Evolutionary conservation across 2,329 filamentous ascomycete genomes (phyloP).

Genomic region (Aciculosporium take): DNA sequence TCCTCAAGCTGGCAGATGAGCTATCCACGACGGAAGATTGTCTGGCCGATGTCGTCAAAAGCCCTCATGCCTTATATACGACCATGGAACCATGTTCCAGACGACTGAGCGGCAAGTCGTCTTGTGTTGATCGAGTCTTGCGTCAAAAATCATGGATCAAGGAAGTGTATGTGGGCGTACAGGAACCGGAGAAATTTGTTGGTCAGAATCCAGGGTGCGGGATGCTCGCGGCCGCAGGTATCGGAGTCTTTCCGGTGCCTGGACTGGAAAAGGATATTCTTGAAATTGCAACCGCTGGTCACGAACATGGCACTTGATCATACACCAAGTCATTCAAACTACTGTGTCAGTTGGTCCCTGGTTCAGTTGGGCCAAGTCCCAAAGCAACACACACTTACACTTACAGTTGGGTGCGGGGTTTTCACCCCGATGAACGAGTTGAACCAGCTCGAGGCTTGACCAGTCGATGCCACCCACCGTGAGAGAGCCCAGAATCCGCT

Average conservation of each 20-base stretch:
- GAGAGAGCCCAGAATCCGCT: not conserved
- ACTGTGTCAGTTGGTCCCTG: not conserved
- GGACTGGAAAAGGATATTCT: constrained; percentile 75
- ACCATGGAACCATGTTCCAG: constrained; percentile 80
- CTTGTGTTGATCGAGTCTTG: constrained; percentile 70
- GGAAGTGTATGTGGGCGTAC: constrained; percentile 74
- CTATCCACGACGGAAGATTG: constrained; percentile 37
- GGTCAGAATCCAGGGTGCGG: constrained; percentile 61
- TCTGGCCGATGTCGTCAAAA: constrained; percentile 28
- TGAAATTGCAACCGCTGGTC: constrained; percentile 69
- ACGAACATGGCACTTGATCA: constrained; percentile 23
- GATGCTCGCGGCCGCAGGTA: constrained; percentile 56
- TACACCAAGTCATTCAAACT: not conserved
- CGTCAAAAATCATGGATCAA: constrained; percentile 46
- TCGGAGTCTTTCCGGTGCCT: constrained; percentile 56
- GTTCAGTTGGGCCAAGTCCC: not conserved
- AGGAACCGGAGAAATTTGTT: constrained; percentile 85
- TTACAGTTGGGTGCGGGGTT: not conserved
- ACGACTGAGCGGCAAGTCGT: constrained; percentile 57
- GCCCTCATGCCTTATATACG: constrained; percentile 54
- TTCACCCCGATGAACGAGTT: not conserved
- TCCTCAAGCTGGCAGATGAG: constrained; percentile 52
- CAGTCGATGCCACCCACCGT: not conserved
- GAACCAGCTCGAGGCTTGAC: not conserved
- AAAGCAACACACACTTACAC: not conserved